Evolutionary conservation across 768 basidiomycete genomes (phyloP), one percentile per base, ranked within the genome.

Genomic region (Boletus insuetus): DNA sequence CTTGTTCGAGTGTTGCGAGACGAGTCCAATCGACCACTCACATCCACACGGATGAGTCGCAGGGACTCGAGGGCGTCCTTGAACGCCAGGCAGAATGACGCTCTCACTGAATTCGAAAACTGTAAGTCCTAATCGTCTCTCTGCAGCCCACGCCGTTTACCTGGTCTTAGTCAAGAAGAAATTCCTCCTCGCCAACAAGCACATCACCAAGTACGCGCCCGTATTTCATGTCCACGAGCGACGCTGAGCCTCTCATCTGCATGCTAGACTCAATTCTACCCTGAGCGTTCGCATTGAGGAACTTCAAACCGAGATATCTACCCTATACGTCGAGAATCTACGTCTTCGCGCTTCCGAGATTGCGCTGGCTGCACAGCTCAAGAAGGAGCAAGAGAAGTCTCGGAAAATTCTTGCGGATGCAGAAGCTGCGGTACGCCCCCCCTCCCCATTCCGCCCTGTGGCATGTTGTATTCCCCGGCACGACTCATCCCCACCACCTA

Each of bases 151-250:
- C 34, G 12, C 19, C 6, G 38, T 53, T 67, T 46, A 68, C 58
- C 19, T 47, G 34, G 65, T 78, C 71, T 71, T 68, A 93, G 91
- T 92, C 78, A 92, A 92, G 85, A 91, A 90, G 84, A 92, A 91
- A 75, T 92, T 91, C 65, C 78, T 93, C 20, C 85, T 91, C 56
- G 89, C 90, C 54, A 93, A 93, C 75, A 92, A 91, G 73, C 91
- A 92, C 73, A 93, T 93, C 68, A 91, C 91, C 24, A 93, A 92
- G 90, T 91, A 62, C 38, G 81, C 69, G 81, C 69, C 35, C 45
- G 17, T 16, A 52, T 51, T 49, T 49, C n/a, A 31, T 47, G 22
- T 41, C n/a, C 44, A 47, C 39, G 47, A 49, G 17, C 48, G 35
- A 35, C 40, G 12, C 61, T 62, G 51, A 63, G 39, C 29, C 35